A percentile compares a stretch with the other conserved stretches of the same genome.
These are phyloP conservation scores for Sapria himalayana DNA, from an alignment of 345 rosid genomes.

Conservation along the genomic window DNA sequence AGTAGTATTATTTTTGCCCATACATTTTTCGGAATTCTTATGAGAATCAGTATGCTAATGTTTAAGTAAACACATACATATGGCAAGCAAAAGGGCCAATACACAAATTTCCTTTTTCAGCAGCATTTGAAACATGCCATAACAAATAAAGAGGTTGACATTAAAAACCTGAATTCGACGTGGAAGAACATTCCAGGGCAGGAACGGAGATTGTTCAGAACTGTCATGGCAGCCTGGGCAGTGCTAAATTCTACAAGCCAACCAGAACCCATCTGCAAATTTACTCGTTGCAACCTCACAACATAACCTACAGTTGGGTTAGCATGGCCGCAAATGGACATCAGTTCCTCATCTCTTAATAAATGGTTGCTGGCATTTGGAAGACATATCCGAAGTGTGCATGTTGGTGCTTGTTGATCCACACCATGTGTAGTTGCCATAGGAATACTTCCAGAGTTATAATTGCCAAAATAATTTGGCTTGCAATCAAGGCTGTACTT, in stretches of 20 bases:
- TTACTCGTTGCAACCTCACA: slow-evolving; percentile 14
- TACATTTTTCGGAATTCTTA: too few relatives aligned
- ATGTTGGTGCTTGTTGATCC: slow-evolving; percentile 16
- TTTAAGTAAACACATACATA: too few relatives aligned
- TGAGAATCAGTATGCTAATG: too few relatives aligned
- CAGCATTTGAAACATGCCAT: too few relatives aligned
- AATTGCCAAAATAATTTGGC: slow-evolving; percentile 12
- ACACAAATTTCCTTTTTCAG: too few relatives aligned
- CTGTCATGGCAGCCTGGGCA: slow-evolving; percentile 16
- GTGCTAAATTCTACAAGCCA: slow-evolving; percentile 32
- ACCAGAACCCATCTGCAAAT: slow-evolving; percentile 17
- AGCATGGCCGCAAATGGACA: slow-evolving; percentile 23
- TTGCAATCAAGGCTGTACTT: slow-evolving; percentile 17
- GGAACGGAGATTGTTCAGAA: slow-evolving; percentile 20
- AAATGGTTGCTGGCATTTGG: slow-evolving; percentile 15
- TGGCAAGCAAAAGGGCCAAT: too few relatives aligned
- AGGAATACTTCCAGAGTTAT: slow-evolving; percentile 8
- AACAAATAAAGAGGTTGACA: too few relatives aligned
- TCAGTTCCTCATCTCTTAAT: slow-evolving; percentile 25
- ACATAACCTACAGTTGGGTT: slow-evolving; percentile 16
- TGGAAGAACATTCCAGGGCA: slow-evolving; percentile 28
- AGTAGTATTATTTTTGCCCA: too few relatives aligned
- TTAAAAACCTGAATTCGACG: slow-evolving; percentile 27
- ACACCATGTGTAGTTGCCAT: slow-evolving; percentile 12
- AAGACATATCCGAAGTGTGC: slow-evolving; percentile 21